These are phyloP conservation scores for Kingdonia uniflora DNA, from an alignment of 164 flowering plant species.

Conservation along the genomic window DNA sequence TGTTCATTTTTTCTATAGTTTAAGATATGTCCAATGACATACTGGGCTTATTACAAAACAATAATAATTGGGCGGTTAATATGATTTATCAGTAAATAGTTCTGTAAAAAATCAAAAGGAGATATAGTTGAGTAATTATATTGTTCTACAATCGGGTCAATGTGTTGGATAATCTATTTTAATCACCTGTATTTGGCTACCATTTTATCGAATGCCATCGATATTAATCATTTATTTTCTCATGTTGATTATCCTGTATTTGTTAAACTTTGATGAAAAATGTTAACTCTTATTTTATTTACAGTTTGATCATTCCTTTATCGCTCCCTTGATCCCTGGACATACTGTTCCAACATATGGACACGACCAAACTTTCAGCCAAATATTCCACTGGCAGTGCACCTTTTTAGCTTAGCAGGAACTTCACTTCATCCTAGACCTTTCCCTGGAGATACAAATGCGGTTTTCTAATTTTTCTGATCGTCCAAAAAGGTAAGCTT, in stretches of 20 bases:
- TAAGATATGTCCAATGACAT: too few species aligned
- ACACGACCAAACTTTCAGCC: slow-evolving; percentile 53
- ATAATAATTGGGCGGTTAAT: too few species aligned
- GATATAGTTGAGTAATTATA: too few species aligned
- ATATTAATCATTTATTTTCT: too few species aligned
- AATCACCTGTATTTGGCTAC: too few species aligned
- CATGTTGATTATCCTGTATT: too few species aligned
- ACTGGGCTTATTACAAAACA: too few species aligned
- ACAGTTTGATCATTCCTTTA: slow-evolving; percentile 64
- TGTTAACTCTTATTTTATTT: slow-evolving; percentile 14
- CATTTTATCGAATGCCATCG: too few species aligned
- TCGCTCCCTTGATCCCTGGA: slow-evolving; percentile 41
- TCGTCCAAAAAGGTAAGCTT: slow-evolving; percentile 88
- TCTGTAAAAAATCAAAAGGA: too few species aligned
- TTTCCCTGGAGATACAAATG: slow-evolving; percentile 63
- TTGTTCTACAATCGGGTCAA: too few species aligned
- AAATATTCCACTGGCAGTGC: slow-evolving; percentile 33
- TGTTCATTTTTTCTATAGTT: slow-evolving; percentile 3
- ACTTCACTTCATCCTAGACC: slow-evolving; percentile 41
- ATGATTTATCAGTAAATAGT: too few species aligned
- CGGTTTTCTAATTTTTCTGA: slow-evolving; percentile 46
- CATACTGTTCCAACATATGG: slow-evolving; percentile 52
- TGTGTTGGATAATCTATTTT: too few species aligned
- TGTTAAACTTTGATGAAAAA: neutral
- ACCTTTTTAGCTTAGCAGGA: slow-evolving; percentile 37